phyloP scores from a whole-genome alignment of 352 stramenopile genomes.

The Phytophthora idaei region DNA sequence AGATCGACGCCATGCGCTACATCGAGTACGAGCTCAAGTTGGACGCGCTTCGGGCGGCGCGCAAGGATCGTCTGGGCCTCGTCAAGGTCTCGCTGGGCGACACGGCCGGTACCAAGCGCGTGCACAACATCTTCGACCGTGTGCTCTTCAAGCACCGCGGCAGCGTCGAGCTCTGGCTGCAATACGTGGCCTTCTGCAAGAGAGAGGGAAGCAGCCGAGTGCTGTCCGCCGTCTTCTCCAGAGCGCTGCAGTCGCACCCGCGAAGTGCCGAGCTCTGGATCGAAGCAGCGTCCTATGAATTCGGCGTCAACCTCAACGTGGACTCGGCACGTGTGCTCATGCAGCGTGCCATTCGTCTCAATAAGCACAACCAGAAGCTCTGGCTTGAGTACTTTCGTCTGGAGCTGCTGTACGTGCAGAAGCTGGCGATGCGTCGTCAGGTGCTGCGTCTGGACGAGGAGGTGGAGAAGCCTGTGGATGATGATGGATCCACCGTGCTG shows the following conservation, averaged over 20 bases:
- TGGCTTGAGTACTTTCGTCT: conserved; percentile 93
- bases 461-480: conserved; percentile 21
- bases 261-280: conserved; percentile 90
- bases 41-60: conserved; percentile 84
- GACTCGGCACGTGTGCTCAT: conserved; percentile 90
- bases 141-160: conserved; percentile 89
- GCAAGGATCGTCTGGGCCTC: conserved; percentile 77
- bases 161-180: conserved; percentile 90
- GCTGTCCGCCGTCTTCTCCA: conserved; percentile 82
- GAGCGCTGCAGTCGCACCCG: conserved; percentile 87
- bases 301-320: conserved; percentile 84
- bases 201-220: conserved; percentile 69
- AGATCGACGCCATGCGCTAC: conserved; percentile 93
- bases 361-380: conserved; percentile 76
- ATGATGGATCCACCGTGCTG: conserved; percentile 49
- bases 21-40: conserved; percentile 94
- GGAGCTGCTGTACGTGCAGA: conserved; percentile 92
- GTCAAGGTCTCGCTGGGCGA: conserved; percentile 79
- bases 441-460: conserved; percentile 72
- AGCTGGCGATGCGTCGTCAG: conserved; percentile 81
- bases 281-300: conserved; percentile 91
- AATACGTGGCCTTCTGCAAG: conserved; percentile 91
- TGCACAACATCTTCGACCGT: conserved; percentile 89
- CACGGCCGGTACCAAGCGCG: conserved; percentile 66
- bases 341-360: conserved; percentile 93